Conservation (phyloP, 306 rosid species). For the Myrica gale region DNA sequence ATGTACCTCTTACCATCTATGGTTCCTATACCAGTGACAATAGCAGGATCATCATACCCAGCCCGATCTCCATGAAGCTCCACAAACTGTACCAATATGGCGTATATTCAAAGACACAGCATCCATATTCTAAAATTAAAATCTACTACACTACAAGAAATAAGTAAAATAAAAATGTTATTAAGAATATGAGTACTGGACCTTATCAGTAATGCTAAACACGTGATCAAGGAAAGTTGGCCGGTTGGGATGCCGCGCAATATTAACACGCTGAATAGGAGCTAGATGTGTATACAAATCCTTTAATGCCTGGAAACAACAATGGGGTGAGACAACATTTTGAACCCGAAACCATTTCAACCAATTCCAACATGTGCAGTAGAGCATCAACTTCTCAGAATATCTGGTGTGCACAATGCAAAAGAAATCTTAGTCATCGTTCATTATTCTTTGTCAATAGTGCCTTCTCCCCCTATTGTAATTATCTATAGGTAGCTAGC, state of each 20-base stretch:
- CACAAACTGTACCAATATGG: slow-evolving; percentile 63
- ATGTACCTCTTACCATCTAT: slow-evolving; percentile 79
- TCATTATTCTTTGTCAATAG: not conserved
- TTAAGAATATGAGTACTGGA: slow-evolving; percentile 23
- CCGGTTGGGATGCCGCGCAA: slow-evolving; percentile 96
- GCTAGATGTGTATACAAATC: slow-evolving; percentile 63
- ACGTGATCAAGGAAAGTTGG: slow-evolving; percentile 95
- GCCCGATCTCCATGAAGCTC: slow-evolving; percentile 96
- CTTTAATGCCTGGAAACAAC: slow-evolving; percentile 67
- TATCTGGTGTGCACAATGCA: not conserved
- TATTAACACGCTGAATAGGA: slow-evolving; percentile 79
- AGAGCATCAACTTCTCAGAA: slow-evolving; percentile 6
- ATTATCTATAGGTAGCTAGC: not conserved
- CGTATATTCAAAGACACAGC: slow-evolving; percentile 27
- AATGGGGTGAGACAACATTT: slow-evolving; percentile 15
- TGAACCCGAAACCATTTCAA: slow-evolving; percentile 10
- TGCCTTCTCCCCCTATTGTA: not conserved
- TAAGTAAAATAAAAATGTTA: slow-evolving; percentile 7
- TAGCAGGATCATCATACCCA: slow-evolving; percentile 98
- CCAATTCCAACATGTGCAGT: slow-evolving; percentile 4
- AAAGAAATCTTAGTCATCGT: not conserved
- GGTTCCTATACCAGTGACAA: slow-evolving; percentile 86
- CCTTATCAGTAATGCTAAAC: slow-evolving; percentile 89
- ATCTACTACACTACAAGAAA: slow-evolving; percentile 27
- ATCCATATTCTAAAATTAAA: slow-evolving; percentile 19